Evolutionary conservation across 208 protist genomes (phyloP).

Genomic region (Trypanosomatidae sp.): DNA sequence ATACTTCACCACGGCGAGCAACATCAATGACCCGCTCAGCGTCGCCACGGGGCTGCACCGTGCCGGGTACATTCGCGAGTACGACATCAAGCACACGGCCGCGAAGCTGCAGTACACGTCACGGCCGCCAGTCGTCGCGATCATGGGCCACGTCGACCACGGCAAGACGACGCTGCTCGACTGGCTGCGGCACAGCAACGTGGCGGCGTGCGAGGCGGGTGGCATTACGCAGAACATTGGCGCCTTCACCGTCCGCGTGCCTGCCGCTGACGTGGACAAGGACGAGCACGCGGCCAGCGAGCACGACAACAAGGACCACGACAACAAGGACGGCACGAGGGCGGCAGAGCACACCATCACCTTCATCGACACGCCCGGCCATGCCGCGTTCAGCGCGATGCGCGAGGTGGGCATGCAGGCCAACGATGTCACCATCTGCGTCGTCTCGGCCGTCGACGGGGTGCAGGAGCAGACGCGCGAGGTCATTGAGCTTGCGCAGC

Average conservation of each 20-base stretch:
- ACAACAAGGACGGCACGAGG: constrained; percentile 13
- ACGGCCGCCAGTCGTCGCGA: constrained; percentile 92
- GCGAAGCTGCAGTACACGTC: constrained; percentile 56
- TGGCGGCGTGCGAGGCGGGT: constrained; percentile 91
- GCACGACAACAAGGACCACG: neutral
- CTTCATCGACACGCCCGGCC: constrained; percentile 98
- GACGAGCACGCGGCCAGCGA: neutral
- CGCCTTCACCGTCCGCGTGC: constrained; percentile 61
- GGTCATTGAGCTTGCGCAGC: constrained; percentile 72
- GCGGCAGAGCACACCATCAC: constrained; percentile 68
- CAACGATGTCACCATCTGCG: constrained; percentile 95
- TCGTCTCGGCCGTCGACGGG: constrained; percentile 94
- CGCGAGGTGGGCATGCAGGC: constrained; percentile 87
- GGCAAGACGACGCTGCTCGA: constrained; percentile 97
- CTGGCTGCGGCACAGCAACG: constrained; percentile 84
- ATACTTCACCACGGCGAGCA: constrained; percentile 77
- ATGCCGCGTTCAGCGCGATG: constrained; percentile 94
- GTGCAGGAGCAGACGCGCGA: constrained; percentile 92
- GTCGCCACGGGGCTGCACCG: constrained; percentile 67
- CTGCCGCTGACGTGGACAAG: neutral
- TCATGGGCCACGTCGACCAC: constrained; percentile 99
- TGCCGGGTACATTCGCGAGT: constrained; percentile 61
- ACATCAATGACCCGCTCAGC: constrained; percentile 67
- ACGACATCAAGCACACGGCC: constrained; percentile 77
- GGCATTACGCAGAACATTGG: constrained; percentile 98